Base-by-base conservation (phyloP, 2,329 filamentous ascomycete genomes). In the Beauveria asiatica region DNA sequence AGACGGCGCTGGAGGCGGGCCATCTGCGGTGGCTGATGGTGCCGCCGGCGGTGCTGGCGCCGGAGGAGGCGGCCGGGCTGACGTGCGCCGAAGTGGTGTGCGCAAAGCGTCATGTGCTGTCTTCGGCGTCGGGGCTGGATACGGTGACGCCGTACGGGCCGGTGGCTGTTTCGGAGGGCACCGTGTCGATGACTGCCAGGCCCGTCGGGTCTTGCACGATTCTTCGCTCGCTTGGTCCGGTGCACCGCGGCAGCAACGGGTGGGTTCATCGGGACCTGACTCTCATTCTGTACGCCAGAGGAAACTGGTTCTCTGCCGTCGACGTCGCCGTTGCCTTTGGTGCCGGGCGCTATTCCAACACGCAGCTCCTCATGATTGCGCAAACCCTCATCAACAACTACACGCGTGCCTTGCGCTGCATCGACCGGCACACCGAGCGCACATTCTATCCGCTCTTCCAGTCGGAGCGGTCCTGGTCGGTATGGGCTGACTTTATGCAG, bases 401-500 rank as follows among this genome's bases (percentile, higher is more conserved):
- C 53, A 19, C 46, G 7, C 53, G 53, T 8, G 53, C 53, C 17
- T n/a, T 46, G 39, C 53, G 41, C 6, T 56, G 13, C n/a, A 21
- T 56, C 27, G 9, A 21, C 3, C 16, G 17, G 9, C 25, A 25
- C 9, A 10, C 27, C 5, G 53, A 56, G 41, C 16, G 11, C 41
- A 46, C 3, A 8, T 56, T 56, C 39, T 30, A 33, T 10, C 53
- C 25, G 1, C 13, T 23, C 19, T 10, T 56, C 7, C 39, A 8
- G 42, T 37, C 53, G 25, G 53, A 45, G 30, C 23, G 41, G 13
- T 56, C 33, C 13, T 11, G 3, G 23, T 6, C 5, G 13, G 42
- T 56, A 5, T 56, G 53, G 53, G 53, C 53, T 2, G 53, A 56
- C n/a, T 46, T 45, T 27, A 56, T 56, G 42, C 53, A 56, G 42